Conservation (phyloP, 148 eudicot species). For the Dysphania ambrosioides region DNA sequence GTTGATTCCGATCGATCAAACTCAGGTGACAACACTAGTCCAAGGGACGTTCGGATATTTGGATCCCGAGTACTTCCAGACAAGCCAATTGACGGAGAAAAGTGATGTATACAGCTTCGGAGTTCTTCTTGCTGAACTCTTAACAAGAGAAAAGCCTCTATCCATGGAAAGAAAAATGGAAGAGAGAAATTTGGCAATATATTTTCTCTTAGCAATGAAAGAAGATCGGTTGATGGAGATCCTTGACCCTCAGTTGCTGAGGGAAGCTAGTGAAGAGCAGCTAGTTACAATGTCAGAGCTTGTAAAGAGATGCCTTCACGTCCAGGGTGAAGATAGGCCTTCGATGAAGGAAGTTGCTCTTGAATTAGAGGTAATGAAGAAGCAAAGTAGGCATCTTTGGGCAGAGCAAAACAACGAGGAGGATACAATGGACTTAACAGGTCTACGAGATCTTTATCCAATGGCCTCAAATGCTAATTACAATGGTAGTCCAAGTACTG, state of each 20-base stretch:
- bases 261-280: slow-evolving; percentile 23
- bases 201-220: slow-evolving; percentile 14
- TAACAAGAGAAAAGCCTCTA: slow-evolving; percentile 10
- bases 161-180: not conserved
- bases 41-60: slow-evolving; percentile 24
- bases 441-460: slow-evolving; percentile 13
- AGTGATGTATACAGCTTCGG: slow-evolving; percentile 33
- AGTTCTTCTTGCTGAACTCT: slow-evolving; percentile 18
- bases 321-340: slow-evolving; percentile 21
- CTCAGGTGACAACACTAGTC: slow-evolving; percentile 10
- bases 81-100: slow-evolving; percentile 16
- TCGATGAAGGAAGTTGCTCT: slow-evolving; percentile 24
- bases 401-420: not conserved
- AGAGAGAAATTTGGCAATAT: slow-evolving; percentile 8
- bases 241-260: slow-evolving; percentile 19
- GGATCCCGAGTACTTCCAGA: slow-evolving; percentile 16
- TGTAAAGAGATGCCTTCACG: slow-evolving; percentile 13
- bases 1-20: slow-evolving; percentile 15
- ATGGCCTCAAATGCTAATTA: not conserved
- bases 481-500: not conserved
- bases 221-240: slow-evolving; percentile 6
- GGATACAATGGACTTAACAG: not conserved
- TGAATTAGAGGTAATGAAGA: slow-evolving; percentile 16
- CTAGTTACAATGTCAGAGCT: slow-evolving; percentile 11
- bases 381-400: slow-evolving; percentile 13